phyloP scores from a whole-genome alignment of 2,329 filamentous ascomycete species.

The Blastomyces gilchristii region DNA sequence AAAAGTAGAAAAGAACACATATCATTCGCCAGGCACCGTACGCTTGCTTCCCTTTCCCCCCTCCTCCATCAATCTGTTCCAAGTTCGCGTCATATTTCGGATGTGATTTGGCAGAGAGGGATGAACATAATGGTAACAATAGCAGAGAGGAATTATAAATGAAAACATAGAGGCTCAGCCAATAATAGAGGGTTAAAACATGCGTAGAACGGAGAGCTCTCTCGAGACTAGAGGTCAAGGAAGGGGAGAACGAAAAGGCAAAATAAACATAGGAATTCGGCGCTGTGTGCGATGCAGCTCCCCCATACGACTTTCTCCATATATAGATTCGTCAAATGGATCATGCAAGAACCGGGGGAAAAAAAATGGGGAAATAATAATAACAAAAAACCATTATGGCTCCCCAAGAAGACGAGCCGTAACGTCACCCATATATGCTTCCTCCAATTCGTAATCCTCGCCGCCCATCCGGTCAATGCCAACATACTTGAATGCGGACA shows the following conservation, averaged over 20 bases:
- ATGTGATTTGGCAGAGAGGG: conserved; percentile 9
- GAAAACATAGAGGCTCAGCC: background rate
- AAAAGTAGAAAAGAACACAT: background rate
- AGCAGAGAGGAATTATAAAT: background rate
- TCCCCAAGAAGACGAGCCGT: conserved; percentile 78
- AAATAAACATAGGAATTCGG: too few species aligned
- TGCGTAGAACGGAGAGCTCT: background rate
- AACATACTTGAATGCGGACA: conserved; percentile 69
- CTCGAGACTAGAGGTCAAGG: too few species aligned
- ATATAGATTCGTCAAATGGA: background rate
- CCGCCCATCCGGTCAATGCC: conserved; percentile 71
- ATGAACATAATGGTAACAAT: conserved; percentile 1
- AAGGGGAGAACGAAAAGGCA: too few species aligned
- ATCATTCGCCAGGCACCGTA: conserved; percentile 26
- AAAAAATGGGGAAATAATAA: conserved; percentile 3
- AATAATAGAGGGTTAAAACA: background rate
- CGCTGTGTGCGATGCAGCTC: too few species aligned
- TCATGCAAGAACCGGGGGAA: conserved; percentile 5
- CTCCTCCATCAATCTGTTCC: conserved; percentile 13
- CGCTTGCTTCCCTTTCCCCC: conserved; percentile 18
- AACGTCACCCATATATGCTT: conserved; percentile 82
- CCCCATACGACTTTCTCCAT: too few species aligned
- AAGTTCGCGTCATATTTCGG: conserved; percentile 1
- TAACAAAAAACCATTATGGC: conserved; percentile 35
- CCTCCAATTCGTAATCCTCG: conserved; percentile 74